Evolutionary conservation across 306 rosid genomes (phyloP), one percentile per base, ranked within the genome.

Genomic region (Nissolia schottii): DNA sequence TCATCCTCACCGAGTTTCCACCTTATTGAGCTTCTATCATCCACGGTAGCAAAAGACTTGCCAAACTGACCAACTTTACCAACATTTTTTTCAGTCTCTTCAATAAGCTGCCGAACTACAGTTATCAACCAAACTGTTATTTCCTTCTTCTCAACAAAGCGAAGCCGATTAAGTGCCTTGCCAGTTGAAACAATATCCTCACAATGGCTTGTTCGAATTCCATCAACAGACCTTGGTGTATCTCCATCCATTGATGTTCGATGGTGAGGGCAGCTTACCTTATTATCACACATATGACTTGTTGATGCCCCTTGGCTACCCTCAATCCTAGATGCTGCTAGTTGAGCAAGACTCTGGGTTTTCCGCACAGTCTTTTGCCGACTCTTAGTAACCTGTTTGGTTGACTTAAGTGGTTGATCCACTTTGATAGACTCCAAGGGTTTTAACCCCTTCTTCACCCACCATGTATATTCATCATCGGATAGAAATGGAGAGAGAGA

Each of bases 281-380:
- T 93, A 64, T 75, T 93, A 63, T 89, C 92, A 89, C 97, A 93
- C 10, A 86, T 79, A 56, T 93, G 98, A 86, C 98, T 93, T 8
- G 98, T 88, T 51, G 98, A 93, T 70, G 98, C 98, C 78, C 98
- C 98, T 84, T 88, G 97, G 78, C 98, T 90, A 85, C 97, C 97
- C 80, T 93, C 97, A 74, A 90, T 88, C 81, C 98, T 87, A 76
- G 96, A 79, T 65, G 90, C 84, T 40, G 88, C 92, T 66, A 93
- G 77, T 63, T 93, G 96, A 46, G 97, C 93, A 64, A 93, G 97
- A 86, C 97, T 93, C 16, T 80, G 89, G 75, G 90, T 93, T 78
- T 87, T 93, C 12, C 93, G 93, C 71, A 80, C 91, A 19, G 34
- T 50, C 81, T 91, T 91, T 60, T 78, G 96, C 84, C 97, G 80